phyloP scores from a whole-genome alignment of 495 filamentous ascomycete genomes.

The Xylaria flabelliformis region DNA sequence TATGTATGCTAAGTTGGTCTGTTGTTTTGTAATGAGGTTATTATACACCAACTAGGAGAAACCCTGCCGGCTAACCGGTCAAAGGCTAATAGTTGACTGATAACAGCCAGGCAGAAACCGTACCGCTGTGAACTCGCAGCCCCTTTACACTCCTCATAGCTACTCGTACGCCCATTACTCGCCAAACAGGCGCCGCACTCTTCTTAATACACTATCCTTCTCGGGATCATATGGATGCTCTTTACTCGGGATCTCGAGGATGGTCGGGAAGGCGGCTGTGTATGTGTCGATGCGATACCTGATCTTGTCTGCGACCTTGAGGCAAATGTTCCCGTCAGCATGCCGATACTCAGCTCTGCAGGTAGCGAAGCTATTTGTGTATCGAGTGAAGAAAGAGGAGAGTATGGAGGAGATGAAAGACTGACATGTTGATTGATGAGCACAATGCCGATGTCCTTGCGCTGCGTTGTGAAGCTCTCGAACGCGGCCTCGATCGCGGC shows the following conservation, averaged over 20 bases:
- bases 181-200: conserved; percentile 90
- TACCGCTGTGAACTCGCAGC: background rate
- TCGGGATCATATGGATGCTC: conserved; percentile 99
- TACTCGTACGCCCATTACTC: conserved; percentile 59
- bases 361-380: background rate
- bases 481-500: conserved; percentile 90
- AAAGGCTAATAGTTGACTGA: background rate
- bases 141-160: too few relatives aligned
- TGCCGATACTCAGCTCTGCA: background rate
- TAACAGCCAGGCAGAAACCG: background rate
- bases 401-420: background rate
- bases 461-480: conserved; percentile 80
- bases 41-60: background rate
- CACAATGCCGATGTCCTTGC: conserved; percentile 95
- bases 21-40: background rate
- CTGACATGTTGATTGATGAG: conserved; percentile 97
- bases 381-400: background rate
- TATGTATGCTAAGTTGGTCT: background rate
- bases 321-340: background rate
- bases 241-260: conserved; percentile 97
- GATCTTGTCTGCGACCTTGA: conserved; percentile 90
- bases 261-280: conserved; percentile 74
- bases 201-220: conserved; percentile 95
- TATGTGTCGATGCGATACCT: conserved; percentile 77
- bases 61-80: background rate